phyloP scores from a whole-genome alignment of 805 yeast species.

The Debaryomyces maramus region DNA sequence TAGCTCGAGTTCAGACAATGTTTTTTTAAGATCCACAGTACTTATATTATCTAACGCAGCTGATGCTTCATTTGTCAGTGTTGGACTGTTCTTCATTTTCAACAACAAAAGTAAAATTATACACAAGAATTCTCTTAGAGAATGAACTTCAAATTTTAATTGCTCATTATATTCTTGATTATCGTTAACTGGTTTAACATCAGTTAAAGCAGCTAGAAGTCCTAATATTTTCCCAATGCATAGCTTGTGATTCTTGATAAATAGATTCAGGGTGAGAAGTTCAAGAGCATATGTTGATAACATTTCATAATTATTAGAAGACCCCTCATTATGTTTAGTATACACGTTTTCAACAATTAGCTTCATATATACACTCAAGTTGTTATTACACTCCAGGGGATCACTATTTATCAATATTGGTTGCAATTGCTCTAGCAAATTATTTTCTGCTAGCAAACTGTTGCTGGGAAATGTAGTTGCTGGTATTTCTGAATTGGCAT shows the following conservation, averaged over 20 bases:
- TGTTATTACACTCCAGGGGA: slow-evolving; percentile 39
- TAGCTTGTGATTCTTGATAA: slow-evolving; percentile 33
- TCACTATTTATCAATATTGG: slow-evolving; percentile 35
- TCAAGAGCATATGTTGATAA: slow-evolving; percentile 35
- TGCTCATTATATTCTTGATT: slow-evolving; percentile 10
- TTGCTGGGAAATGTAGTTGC: slow-evolving; percentile 10
- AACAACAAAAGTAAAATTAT: slow-evolving; percentile 33
- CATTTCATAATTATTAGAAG: slow-evolving; percentile 26
- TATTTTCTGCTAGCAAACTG: neutral
- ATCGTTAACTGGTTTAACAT: slow-evolving; percentile 3
- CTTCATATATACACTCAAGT: slow-evolving; percentile 35
- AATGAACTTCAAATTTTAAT: slow-evolving; percentile 17
- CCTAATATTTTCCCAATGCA: slow-evolving; percentile 42
- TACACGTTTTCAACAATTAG: slow-evolving; percentile 32
- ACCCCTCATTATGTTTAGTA: slow-evolving; percentile 8
- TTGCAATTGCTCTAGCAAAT: slow-evolving; percentile 6
- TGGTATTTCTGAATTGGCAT: slow-evolving; percentile 4
- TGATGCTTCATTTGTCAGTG: slow-evolving; percentile 14
- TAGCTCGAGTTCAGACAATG: slow-evolving; percentile 26
- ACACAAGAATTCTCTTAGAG: slow-evolving; percentile 35
- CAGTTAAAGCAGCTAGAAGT: slow-evolving; percentile 28
- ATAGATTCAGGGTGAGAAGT: slow-evolving; percentile 37
- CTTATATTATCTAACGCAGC: slow-evolving; percentile 17
- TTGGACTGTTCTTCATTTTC: slow-evolving; percentile 26
- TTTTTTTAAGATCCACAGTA: slow-evolving; percentile 16